phyloP scores from a whole-genome alignment of 2,329 filamentous ascomycete species.

The Achaetomium macrosporum region DNA sequence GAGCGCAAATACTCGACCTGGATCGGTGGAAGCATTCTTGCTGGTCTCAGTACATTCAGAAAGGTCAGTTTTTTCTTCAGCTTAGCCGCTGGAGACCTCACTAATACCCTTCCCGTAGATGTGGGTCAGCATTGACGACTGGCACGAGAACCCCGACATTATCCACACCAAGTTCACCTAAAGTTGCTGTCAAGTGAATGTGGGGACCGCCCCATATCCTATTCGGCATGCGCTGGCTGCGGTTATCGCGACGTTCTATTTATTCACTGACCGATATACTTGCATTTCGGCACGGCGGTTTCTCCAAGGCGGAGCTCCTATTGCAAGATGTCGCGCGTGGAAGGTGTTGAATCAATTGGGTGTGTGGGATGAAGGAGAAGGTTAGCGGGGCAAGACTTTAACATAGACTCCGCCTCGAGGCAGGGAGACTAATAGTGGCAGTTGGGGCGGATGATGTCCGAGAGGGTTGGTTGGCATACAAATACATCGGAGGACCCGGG shows the following conservation, averaged over 20 bases:
- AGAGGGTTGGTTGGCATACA: background rate
- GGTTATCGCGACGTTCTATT: no score
- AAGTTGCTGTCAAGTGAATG: conserved; percentile 12
- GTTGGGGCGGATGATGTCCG: background rate
- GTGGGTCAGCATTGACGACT: conserved; percentile 99
- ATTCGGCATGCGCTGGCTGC: no score
- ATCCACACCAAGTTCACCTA: conserved; percentile 97
- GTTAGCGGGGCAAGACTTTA: no score
- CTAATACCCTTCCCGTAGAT: conserved; percentile 53
- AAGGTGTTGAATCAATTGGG: no score
- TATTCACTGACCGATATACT: no score
- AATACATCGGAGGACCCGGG: no score
- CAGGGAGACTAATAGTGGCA: background rate
- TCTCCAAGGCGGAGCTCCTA: no score
- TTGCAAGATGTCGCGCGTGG: no score
- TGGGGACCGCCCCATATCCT: no score
- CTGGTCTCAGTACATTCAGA: conserved; percentile 93
- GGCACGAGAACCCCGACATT: conserved; percentile 99
- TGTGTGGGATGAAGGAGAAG: no score
- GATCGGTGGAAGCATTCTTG: conserved; percentile 97
- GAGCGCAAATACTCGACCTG: conserved; percentile 98
- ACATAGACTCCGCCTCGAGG: no score
- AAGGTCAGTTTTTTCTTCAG: conserved; percentile 58
- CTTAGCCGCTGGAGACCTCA: background rate
- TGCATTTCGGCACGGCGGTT: no score